Evolutionary conservation across 2,329 filamentous ascomycete genomes (phyloP).

Genomic region (Exserohilum rostratum): DNA sequence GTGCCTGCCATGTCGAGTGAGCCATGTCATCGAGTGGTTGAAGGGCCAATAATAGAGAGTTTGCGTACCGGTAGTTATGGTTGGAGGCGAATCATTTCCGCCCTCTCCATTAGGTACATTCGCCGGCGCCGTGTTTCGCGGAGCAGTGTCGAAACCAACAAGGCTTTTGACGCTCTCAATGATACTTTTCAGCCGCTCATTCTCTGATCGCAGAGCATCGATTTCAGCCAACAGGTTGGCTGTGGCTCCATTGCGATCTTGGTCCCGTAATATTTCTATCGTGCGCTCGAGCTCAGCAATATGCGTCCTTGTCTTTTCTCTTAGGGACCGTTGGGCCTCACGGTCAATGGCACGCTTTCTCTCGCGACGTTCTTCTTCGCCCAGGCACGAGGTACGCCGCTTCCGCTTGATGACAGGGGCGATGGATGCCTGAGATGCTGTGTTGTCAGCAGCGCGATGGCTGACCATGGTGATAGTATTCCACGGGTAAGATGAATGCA

Average conservation of each 20-base stretch:
- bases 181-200: conserved; percentile 41
- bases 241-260: conserved; percentile 42
- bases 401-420: conserved; percentile 40
- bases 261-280: conserved; percentile 42
- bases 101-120: conserved; percentile 12
- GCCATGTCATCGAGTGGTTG: conserved; percentile 14
- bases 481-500: conserved; percentile 7
- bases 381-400: conserved; percentile 41
- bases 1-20: conserved; percentile 35
- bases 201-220: conserved; percentile 39
- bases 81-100: conserved; percentile 22
- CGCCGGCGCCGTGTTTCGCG: conserved; percentile 14
- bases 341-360: conserved; percentile 46
- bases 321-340: conserved; percentile 43
- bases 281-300: conserved; percentile 47
- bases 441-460: conserved; percentile 32
- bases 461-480: conserved; percentile 10
- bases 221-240: conserved; percentile 42
- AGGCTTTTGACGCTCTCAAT: conserved; percentile 45
- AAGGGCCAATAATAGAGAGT: conserved; percentile 2
- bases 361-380: conserved; percentile 44
- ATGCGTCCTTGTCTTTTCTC: conserved; percentile 48
- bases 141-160: conserved; percentile 32
- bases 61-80: conserved; percentile 36
- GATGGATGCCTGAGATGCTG: conserved; percentile 24